phyloP scores from a whole-genome alignment of 2,329 filamentous ascomycete species.

The Ambrosiella xylebori region DNA sequence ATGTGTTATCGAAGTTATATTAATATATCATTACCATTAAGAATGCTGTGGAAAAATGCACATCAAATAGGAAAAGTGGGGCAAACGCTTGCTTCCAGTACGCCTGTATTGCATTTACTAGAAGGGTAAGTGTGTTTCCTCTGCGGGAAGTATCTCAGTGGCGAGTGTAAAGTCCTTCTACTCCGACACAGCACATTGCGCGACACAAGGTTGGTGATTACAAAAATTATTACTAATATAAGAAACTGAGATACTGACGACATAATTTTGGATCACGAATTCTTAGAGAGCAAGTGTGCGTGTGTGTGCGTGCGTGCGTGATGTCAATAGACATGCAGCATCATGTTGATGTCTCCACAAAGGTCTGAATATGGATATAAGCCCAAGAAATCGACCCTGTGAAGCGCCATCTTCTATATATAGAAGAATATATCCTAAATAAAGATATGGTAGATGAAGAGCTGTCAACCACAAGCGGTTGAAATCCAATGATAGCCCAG shows the following conservation, averaged over 20 bases:
- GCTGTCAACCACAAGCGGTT: slow-evolving; percentile 7
- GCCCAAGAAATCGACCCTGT: neutral
- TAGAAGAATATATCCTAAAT: neutral
- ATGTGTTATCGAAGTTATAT: too few relatives aligned
- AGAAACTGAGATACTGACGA: neutral
- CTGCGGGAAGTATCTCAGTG: too few relatives aligned
- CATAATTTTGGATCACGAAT: neutral
- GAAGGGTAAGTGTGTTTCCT: too few relatives aligned
- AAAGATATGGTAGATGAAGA: neutral
- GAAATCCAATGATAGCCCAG: neutral
- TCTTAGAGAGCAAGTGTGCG: neutral
- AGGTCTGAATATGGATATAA: too few relatives aligned
- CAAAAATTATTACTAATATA: neutral
- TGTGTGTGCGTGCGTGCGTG: too few relatives aligned
- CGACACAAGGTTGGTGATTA: neutral
- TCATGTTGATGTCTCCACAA: neutral
- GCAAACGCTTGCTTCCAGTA: too few relatives aligned
- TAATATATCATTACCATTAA: too few relatives aligned
- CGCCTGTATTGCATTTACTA: too few relatives aligned
- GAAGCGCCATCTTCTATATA: neutral
- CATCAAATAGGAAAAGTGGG: too few relatives aligned
- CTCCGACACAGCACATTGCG: neutral
- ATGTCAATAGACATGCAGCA: neutral
- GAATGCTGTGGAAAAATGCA: too few relatives aligned
- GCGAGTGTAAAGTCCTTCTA: neutral